These are phyloP conservation scores for Chlamydomonas sp. DNA, from an alignment of 139 green algal genomes.

Conservation along the genomic window DNA sequence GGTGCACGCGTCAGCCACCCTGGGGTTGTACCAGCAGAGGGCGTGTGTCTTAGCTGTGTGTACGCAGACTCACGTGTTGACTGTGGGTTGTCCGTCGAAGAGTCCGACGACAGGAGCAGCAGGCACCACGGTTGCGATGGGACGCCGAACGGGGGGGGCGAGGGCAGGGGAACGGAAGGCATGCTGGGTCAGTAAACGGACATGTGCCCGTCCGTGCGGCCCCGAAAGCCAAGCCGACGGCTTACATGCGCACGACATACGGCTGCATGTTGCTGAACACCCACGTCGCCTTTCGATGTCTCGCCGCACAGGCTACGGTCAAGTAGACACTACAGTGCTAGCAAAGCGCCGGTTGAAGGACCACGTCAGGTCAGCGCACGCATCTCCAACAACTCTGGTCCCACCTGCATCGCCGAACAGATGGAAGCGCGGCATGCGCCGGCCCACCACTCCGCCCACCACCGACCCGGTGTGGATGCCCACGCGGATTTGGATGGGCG, in stretches of 20 bases:
- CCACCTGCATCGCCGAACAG: conserved; percentile 29
- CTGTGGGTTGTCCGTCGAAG: not conserved
- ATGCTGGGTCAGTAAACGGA: too few species aligned
- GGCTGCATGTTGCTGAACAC: too few species aligned
- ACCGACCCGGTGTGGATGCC: conserved; percentile 28
- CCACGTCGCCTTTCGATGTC: too few species aligned
- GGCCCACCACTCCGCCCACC: conserved; percentile 24
- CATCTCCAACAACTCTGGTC: not conserved
- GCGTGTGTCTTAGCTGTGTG: not conserved
- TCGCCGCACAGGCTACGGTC: too few species aligned
- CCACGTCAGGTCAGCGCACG: not conserved
- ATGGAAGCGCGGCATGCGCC: conserved; percentile 20
- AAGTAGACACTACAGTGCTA: not conserved
- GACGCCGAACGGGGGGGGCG: not conserved
- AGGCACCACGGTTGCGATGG: too few species aligned
- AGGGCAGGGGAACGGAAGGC: too few species aligned
- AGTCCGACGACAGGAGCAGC: too few species aligned
- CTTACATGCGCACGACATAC: too few species aligned
- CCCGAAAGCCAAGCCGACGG: too few species aligned
- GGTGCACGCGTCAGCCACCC: too few species aligned
- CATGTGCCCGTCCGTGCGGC: too few species aligned
- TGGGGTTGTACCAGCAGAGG: too few species aligned
- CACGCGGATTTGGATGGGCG: conserved; percentile 29
- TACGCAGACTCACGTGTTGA: not conserved
- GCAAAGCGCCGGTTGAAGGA: not conserved